Percentiles rank a stretch among this genome's conserved stretches.
These are phyloP conservation scores for Wickerhamiella australiensis DNA, from an alignment of 805 yeast genomes.

Conservation along the genomic window DNA sequence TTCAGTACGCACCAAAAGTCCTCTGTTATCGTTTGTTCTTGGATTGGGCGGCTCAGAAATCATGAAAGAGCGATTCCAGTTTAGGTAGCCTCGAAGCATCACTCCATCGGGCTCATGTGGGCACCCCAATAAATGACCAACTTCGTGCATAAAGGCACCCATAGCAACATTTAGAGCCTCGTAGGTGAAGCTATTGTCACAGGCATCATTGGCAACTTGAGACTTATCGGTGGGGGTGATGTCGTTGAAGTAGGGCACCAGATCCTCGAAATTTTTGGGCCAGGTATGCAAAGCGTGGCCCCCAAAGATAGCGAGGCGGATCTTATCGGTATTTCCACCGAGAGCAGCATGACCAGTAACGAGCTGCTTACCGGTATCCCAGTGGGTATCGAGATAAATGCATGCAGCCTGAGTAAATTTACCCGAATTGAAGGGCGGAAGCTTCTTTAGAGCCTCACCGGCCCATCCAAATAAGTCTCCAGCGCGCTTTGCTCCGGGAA, in stretches of 20 bases:
- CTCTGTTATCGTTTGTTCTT: constrained; percentile 22
- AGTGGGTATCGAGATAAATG: constrained; percentile 71
- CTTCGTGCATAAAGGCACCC: constrained; percentile 93
- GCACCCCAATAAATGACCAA: constrained; percentile 82
- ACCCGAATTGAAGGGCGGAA: constrained; percentile 38
- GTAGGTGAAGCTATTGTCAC: constrained; percentile 80
- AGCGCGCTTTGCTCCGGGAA: constrained; percentile 51
- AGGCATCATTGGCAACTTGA: constrained; percentile 84
- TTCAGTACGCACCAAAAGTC: constrained; percentile 17
- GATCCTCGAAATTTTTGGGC: constrained; percentile 72
- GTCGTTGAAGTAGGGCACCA: constrained; percentile 60
- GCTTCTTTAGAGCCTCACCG: constrained; percentile 48
- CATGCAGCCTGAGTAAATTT: constrained; percentile 70
- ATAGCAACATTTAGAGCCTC: constrained; percentile 74
- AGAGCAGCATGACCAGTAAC: constrained; percentile 85
- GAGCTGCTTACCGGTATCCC: constrained; percentile 48
- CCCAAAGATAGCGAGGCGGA: constrained; percentile 82
- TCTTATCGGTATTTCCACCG: constrained; percentile 69
- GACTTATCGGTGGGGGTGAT: constrained; percentile 45
- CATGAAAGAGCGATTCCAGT: constrained; percentile 69
- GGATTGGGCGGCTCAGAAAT: constrained; percentile 47
- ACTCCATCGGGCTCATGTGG: constrained; percentile 88
- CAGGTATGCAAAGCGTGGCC: constrained; percentile 84
- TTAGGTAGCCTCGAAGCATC: constrained; percentile 76
- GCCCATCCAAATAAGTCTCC: constrained; percentile 77